A percentile compares a stretch with the other conserved stretches of the same genome.
Conservation (phyloP, 2,329 filamentous ascomycete species). For the Trichoderma hamatum region DNA sequence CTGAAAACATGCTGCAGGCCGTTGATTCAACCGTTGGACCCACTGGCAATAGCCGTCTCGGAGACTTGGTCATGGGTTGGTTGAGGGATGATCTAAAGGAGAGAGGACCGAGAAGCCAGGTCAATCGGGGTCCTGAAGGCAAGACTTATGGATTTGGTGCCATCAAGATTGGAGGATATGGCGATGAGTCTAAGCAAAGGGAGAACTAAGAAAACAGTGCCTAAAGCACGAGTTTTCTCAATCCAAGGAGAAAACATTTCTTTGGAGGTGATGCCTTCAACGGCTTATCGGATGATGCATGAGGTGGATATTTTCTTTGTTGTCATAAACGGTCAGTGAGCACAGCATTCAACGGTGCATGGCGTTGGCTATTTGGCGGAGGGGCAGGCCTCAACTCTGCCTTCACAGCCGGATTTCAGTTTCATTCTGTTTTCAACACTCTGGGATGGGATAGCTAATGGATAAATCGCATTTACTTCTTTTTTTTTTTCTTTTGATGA, state of each 20-base stretch:
- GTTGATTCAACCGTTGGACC: conserved; percentile 45
- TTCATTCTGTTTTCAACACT: conserved; percentile 36
- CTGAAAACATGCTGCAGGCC: conserved; percentile 67
- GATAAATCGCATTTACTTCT: background rate
- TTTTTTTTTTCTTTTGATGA: conserved; percentile 33
- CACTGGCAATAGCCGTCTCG: conserved; percentile 77
- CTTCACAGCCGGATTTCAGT: conserved; percentile 30
- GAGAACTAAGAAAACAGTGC: conserved; percentile 32
- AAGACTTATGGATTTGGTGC: conserved; percentile 61
- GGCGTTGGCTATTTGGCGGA: conserved; percentile 31
- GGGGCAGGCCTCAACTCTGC: conserved; percentile 41
- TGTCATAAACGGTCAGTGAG: background rate
- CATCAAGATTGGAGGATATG: conserved; percentile 58
- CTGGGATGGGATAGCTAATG: conserved; percentile 23
- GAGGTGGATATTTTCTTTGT: background rate
- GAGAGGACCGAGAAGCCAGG: conserved; percentile 72
- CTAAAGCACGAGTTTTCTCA: background rate
- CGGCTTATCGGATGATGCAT: background rate
- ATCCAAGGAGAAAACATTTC: background rate
- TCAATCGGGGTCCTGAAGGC: conserved; percentile 60
- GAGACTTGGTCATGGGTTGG: conserved; percentile 87
- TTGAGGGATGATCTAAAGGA: conserved; percentile 77
- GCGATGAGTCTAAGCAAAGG: conserved; percentile 54
- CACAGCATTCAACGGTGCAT: conserved; percentile 34
- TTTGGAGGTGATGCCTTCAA: conserved; percentile 3